These are phyloP conservation scores for Aspergillus mulundensis DNA, from an alignment of 495 filamentous ascomycete genomes.

Conservation along the genomic window DNA sequence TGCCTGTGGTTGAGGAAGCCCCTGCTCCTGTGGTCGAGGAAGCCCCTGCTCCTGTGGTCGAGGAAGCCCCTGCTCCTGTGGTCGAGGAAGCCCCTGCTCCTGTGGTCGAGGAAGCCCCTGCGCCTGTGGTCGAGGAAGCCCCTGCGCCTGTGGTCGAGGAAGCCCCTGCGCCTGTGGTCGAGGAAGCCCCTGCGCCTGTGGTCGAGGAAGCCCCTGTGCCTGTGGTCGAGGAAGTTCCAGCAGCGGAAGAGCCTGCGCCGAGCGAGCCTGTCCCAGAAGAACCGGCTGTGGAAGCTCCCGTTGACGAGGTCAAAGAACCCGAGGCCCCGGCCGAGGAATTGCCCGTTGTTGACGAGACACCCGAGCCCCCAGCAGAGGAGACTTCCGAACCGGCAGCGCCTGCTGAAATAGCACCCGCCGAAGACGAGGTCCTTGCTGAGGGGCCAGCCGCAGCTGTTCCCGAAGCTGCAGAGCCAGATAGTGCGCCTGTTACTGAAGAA, in stretches of 20 bases:
- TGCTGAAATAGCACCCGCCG: background rate
- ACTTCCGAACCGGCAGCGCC: conserved; percentile 3
- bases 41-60: conserved; percentile 7
- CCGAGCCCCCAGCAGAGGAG: background rate
- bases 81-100: conserved; percentile 8
- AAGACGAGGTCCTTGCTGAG: conserved; percentile 2
- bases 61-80: no score
- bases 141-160: no score
- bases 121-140: conserved; percentile 1
- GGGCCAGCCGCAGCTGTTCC: conserved; percentile 9
- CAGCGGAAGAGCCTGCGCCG: conserved; percentile 3
- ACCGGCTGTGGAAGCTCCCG: background rate
- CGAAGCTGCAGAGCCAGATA: conserved; percentile 4
- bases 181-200: conserved; percentile 15
- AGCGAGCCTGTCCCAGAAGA: conserved; percentile 3
- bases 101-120: conserved; percentile 14
- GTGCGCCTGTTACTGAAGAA: conserved; percentile 7
- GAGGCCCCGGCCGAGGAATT: conserved; percentile 7
- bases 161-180: conserved; percentile 8
- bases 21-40: conserved; percentile 11
- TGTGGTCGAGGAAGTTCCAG: background rate
- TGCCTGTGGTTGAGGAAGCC: conserved; percentile 11
- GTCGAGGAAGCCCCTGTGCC: background rate
- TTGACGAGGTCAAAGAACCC: background rate
- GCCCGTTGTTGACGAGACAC: background rate